Evolutionary conservation across 768 basidiomycete genomes (phyloP).

Genomic region (Panaeolus cyanescens): DNA sequence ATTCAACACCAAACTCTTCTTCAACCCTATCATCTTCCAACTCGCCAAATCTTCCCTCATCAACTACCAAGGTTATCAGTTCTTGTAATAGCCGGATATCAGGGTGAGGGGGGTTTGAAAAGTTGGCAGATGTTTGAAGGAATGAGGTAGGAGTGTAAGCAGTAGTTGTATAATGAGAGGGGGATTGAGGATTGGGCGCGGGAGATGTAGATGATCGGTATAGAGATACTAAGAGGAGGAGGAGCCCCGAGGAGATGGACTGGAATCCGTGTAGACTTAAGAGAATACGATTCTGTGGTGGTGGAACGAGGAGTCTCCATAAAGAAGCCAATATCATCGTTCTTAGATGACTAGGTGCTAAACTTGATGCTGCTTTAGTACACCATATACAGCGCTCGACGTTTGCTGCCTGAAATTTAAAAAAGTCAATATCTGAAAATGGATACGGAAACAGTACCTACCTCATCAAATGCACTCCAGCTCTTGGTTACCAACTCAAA

Average conservation of each 20-base stretch:
- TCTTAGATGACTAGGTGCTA: slow-evolving; percentile 38
- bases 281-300: slow-evolving; percentile 41
- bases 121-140: slow-evolving; percentile 10
- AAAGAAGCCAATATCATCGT: slow-evolving; percentile 53
- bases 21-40: slow-evolving; percentile 48
- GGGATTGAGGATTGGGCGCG: slow-evolving; percentile 2
- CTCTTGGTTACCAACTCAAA: slow-evolving; percentile 60
- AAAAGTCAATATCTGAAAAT: background rate
- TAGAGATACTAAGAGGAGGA: slow-evolving; percentile 49
- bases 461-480: slow-evolving; percentile 62
- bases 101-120: slow-evolving; percentile 16
- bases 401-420: slow-evolving; percentile 35
- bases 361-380: slow-evolving; percentile 56
- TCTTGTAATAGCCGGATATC: slow-evolving; percentile 31
- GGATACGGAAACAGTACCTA: slow-evolving; percentile 20
- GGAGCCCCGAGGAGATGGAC: slow-evolving; percentile 52
- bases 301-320: slow-evolving; percentile 44
- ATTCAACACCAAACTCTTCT: slow-evolving; percentile 48
- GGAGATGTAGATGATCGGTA: slow-evolving; percentile 16
- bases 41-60: slow-evolving; percentile 48
- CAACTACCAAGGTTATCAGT: slow-evolving; percentile 46
- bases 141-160: slow-evolving; percentile 9
- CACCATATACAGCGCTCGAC: slow-evolving; percentile 74
- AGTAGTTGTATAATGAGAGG: slow-evolving; percentile 11
- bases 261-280: slow-evolving; percentile 49